A percentile compares a stretch with the other conserved stretches of the same genome.
Conservation (phyloP, 108 stramenopile genomes). For the Skeletonema grethae region DNA sequence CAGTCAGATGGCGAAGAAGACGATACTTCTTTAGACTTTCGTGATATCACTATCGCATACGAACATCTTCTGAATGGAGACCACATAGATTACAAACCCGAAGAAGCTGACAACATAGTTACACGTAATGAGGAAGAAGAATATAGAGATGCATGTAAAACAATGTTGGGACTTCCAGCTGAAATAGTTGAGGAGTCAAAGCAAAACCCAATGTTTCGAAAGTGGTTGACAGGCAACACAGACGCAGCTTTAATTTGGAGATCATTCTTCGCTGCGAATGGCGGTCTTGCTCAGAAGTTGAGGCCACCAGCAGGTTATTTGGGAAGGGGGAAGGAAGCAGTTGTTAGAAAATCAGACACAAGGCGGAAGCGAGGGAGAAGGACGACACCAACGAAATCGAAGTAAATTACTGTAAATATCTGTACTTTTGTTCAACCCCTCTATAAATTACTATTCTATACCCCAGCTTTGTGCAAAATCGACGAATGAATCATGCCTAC, state of each 20-base stretch:
- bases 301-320: constrained; percentile 37
- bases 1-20: constrained; percentile 12
- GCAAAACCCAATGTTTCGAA: constrained; percentile 74
- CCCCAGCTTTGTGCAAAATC: constrained; percentile 8
- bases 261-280: constrained; percentile 68
- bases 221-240: constrained; percentile 76
- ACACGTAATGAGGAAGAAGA: constrained; percentile 62
- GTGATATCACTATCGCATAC: constrained; percentile 65
- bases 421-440: neutral
- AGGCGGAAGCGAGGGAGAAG: constrained; percentile 23
- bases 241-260: constrained; percentile 78
- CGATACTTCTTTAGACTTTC: constrained; percentile 42
- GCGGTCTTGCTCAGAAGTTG: constrained; percentile 72
- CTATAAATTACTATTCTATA: neutral
- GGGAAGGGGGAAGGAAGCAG: constrained; percentile 7
- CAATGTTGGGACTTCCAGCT: constrained; percentile 65
- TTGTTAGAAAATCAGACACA: constrained; percentile 26
- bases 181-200: constrained; percentile 89
- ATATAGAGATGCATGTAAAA: constrained; percentile 65
- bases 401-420: neutral
- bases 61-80: constrained; percentile 54
- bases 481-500: neutral
- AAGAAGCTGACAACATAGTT: constrained; percentile 28
- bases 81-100: constrained; percentile 13
- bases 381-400: neutral